Evolutionary conservation across 2,329 filamentous ascomycete species (phyloP), one percentile per base, ranked within the genome.

Genomic region (Furcasterigmium furcatum): DNA sequence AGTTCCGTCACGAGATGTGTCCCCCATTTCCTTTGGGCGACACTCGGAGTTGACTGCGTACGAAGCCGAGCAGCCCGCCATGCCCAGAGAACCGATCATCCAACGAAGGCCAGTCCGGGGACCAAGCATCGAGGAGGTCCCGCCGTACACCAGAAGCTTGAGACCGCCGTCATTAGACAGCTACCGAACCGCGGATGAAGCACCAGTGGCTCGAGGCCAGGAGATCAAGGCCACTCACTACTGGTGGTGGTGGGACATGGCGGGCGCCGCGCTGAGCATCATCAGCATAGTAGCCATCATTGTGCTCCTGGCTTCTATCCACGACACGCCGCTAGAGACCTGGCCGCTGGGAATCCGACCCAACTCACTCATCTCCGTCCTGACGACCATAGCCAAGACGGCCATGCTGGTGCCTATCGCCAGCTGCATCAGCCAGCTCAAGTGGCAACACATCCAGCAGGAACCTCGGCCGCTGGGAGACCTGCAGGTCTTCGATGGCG

Each of bases 351-450:
- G n/a, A 9, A 58, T 62, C 20, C 53, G 52, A 14, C 52, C 60
- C 38, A 68, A 65, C 50, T 58, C 65, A 1, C 41, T 65, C 9
- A 54, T 69, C 12, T 54, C 66, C 5, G 45, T 64, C 43, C 52
- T 68, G 22, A 57, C 60, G 4, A 65, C 58, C 4, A 35, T 62
- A 10, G 51, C 45, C 5, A 65, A 64, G 41, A 46, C 59, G 3
- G 46, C 59, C 3, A 48, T 67, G 39, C 46, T 67, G 38, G 51
- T 63, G 5, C 53, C 58, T 9, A 46, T 63, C 12, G 56, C 61
- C 2, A 55, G 59, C 21, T 59, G 58, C 32, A 50, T 68, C 25
- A 55, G 58, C 34, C 66, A 70, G 47, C 50, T 65, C 27, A 67
- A 67, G 50, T 69, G 65, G 65, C 14, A 50, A 9, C 55, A 61